A percentile compares a stretch with the other conserved stretches of the same genome.
Conservation (phyloP, 2,329 filamentous ascomycete genomes). For the Botrytis hyacinthi region DNA sequence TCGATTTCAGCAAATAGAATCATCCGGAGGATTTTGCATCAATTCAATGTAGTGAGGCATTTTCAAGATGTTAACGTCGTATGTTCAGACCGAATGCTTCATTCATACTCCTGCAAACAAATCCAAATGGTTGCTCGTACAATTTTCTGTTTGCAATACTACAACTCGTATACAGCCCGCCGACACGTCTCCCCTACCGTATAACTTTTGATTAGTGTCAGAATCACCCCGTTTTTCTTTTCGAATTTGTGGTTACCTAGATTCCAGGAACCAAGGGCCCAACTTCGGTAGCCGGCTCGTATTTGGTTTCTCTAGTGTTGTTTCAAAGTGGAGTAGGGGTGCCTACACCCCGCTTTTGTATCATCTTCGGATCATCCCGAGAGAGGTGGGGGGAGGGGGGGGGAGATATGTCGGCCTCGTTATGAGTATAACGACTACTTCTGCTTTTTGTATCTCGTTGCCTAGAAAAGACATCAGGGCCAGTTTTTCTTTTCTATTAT, state of each 20-base stretch:
- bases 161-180: neutral
- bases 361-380: neutral
- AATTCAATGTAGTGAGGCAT: neutral
- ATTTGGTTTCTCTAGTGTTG: neutral
- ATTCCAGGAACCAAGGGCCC: neutral
- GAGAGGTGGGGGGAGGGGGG: no score
- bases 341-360: neutral
- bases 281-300: neutral
- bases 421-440: neutral
- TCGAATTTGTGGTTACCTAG: neutral
- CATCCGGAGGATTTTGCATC: neutral
- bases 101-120: neutral
- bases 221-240: neutral
- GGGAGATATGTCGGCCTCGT: neutral
- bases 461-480: neutral
- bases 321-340: neutral
- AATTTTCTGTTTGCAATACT: neutral
- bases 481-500: neutral
- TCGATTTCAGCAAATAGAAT: neutral
- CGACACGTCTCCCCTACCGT: neutral
- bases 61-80: neutral
- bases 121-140: neutral
- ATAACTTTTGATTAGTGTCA: neutral
- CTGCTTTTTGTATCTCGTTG: neutral
- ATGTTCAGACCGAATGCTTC: neutral